A percentile compares a stretch with the other conserved stretches of the same genome.
phyloP scores from a whole-genome alignment of 2,329 filamentous ascomycete species.

The Clarireedia paspali region DNA sequence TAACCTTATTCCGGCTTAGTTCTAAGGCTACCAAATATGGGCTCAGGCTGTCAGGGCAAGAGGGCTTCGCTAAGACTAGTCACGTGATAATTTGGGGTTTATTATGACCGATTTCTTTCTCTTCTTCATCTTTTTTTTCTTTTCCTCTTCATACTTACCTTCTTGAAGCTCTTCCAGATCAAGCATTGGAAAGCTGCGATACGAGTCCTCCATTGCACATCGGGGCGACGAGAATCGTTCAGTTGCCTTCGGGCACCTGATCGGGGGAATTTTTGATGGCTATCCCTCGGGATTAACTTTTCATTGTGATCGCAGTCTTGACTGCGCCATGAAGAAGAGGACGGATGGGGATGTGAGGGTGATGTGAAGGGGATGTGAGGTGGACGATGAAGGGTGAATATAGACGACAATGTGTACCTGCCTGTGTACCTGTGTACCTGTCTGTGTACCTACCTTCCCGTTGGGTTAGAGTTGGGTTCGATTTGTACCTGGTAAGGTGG shows the following conservation, averaged over 20 bases:
- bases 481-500: too few relatives aligned
- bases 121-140: conserved; percentile 10
- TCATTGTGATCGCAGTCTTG: conserved; percentile 31
- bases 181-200: conserved; percentile 15
- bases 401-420: too few relatives aligned
- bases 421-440: too few relatives aligned
- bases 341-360: not conserved
- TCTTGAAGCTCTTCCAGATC: conserved; percentile 38
- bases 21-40: too few relatives aligned
- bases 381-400: too few relatives aligned
- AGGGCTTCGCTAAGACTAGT: too few relatives aligned
- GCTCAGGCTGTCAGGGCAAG: too few relatives aligned
- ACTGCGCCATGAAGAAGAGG: conserved; percentile 32
- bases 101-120: not conserved
- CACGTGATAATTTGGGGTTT: too few relatives aligned
- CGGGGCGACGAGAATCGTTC: conserved; percentile 39
- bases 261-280: conserved; percentile 32
- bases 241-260: conserved; percentile 30
- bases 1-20: too few relatives aligned
- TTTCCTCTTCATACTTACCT: conserved; percentile 29
- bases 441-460: too few relatives aligned
- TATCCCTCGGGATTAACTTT: conserved; percentile 23
- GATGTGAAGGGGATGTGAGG: not conserved
- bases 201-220: conserved; percentile 50
- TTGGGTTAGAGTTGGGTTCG: too few relatives aligned